Evolutionary conservation across 805 yeast species (phyloP), one percentile per base, ranked within the genome.

Genomic region (Wickerhamomyces bovis): DNA sequence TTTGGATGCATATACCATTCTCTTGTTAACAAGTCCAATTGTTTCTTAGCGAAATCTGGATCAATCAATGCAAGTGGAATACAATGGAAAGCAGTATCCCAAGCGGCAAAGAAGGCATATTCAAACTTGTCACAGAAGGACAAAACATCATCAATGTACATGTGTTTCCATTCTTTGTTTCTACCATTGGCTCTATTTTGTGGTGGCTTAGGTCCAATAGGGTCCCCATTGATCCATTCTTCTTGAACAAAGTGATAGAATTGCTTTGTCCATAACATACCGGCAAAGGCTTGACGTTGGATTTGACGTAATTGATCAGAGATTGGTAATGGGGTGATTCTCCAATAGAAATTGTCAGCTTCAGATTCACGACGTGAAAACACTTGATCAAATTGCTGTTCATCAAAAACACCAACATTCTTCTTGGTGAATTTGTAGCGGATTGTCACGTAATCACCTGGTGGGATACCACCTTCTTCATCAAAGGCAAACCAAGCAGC

Each of bases 1-100:
- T 89, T 89, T 41, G 97, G 97, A 63, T 92, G 96, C 95, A 89
- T 88, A 63, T 89, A 89, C 97, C 97, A 89, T 67, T 89, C 97
- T 61, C 96, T 76, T 26, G 95, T 84, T 63, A 89, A 70, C 47
- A 89, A 70, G 62, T 85, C 95, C 55, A 89, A 75, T 68, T 89
- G 97, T 56, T 79, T 83, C 65, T 89, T 89, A 31, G 97, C 95
- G 69, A 87, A 89, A 46, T 78, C 88, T 2, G 96, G 96, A 64
- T 89, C 97, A 60, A 89, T 80, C 89, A 89, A 86, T 6, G 96
- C 92, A 52, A 89, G 69, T 12, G 97, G 96, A 55, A 89, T 78
- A 57, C 96, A 86, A 67, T 89, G 97, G 80, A 89, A 89, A 0
- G 96, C 95, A 5, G 95, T 83, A 66, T 89, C 97, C 97, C 97